Evolutionary conservation across 192 early-diverging fungal genomes (phyloP), one percentile per base, ranked within the genome.

Genomic region (Linnemannia hyalina): DNA sequence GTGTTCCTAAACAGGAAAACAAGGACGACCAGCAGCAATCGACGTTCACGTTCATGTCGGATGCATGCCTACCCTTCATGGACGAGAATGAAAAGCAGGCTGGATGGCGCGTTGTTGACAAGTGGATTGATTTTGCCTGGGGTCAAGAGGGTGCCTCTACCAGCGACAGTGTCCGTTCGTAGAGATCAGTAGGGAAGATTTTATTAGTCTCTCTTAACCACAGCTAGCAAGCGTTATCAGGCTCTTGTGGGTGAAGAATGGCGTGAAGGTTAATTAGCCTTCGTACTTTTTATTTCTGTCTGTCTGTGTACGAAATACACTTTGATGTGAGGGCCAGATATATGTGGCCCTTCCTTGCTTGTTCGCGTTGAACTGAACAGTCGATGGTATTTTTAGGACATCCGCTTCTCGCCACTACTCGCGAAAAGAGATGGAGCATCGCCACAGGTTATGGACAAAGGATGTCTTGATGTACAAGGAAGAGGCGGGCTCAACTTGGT

Each of bases 71-170:
- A 16, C 74, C 74, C 1, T 42, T 77, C 36, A 85, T 85, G 83
- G 68, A 41, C 6, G 78, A 80, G 41, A 32, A n/a, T 6, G 78
- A 85, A 41, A 85, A 73, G 75, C 70, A 76, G 44, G 42, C 46
- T 15, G 83, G 83, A 0, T 77, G 73, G 54, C 23, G 49, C 9
- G 71, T 74, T 1, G 54, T 85, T 36, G 83, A 80, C 32, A 73
- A 57, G 18, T 85, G 83, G 83, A 77, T 85, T 41, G 78, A 85
- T 32, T 85, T 85, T 57, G 83, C 83, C 8, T 85, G 78, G 78
- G 83, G 78, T 9, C 65, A 75, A 20, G 73, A 75, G 42, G 46
- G 71, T 0, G 71, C 52, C 13, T 13, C 60, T 35, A 11, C 29
- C 29, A 32, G 26, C 15, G 60, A 32, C 29, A 35, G 60, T 10